Base-by-base conservation (phyloP, 2,329 filamentous ascomycete species). In the Fusarium fujikuroi region DNA sequence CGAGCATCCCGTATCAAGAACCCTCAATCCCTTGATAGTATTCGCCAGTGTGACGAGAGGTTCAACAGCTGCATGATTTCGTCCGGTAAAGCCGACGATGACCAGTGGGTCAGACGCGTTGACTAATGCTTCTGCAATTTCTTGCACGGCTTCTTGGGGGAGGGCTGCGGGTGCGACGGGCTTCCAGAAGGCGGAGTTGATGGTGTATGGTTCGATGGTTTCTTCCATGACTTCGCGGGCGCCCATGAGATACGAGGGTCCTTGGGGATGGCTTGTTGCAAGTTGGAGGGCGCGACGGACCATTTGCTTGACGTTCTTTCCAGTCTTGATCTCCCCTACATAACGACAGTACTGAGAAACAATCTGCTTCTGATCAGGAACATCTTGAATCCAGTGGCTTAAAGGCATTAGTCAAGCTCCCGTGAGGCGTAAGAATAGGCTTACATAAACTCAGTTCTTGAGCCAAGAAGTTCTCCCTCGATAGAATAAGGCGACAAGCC, bases 401-500 rank as follows among this genome's bases (percentile, higher is more conserved):
- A 0, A 1, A 2, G 1, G 0, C 4, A 2, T 66, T 23, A 66
- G 60, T 15, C 3, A 32, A 1, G 7, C 6, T 15, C 8, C 15
- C 5, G 6, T 5, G 1, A 7, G 10, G 0, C 18, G 4, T 1
- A 5, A 2, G 9, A 6, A 3, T 18, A 4, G 2, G 39, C 44
- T 60, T 3, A 61, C 72, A 72, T 65, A 5, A 63, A 75, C 42
- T 75, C 72, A 9, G 60, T 74, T 2, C 72, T 50, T 0, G 58
- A 63, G 0, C 72, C 72, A 1, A 32, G 7, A 11, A 75, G 16
- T 21, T 75, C 72, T 4, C 72, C 72, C 75, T 85, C 82, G 36
- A 83, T 79, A 0, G 85, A 86, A 25, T 81, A 81, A 3, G 84
- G 85, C 2, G 80, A 82, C 2, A 85, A 75, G 1, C 85, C 85